Evolutionary conservation across 768 basidiomycete species (phyloP).

Genomic region (Lenzites betulinus): DNA sequence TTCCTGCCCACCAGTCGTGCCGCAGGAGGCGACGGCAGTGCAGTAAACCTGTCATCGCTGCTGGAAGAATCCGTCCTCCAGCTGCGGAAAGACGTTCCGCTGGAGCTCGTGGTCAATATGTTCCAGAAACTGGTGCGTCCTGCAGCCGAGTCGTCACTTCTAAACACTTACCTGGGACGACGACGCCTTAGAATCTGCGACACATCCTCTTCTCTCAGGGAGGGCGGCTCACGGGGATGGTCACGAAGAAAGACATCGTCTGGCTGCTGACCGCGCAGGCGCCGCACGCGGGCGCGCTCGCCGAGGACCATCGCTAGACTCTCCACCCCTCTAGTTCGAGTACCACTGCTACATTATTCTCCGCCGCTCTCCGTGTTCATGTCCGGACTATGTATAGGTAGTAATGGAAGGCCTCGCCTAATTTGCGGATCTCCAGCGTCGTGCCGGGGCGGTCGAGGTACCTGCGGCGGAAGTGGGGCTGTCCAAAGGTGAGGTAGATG

Average conservation of each 20-base stretch:
- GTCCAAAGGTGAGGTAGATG: constrained; percentile 85
- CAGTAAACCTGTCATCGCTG: constrained; percentile 36
- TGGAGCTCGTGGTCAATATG: constrained; percentile 71
- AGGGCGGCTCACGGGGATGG: constrained; percentile 63
- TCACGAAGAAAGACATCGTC: constrained; percentile 70
- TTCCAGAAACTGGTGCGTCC: constrained; percentile 66
- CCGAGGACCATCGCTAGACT: constrained; percentile 13
- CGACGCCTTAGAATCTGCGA: constrained; percentile 54
- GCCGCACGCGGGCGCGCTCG: constrained; percentile 46
- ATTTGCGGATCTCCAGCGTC: constrained; percentile 61
- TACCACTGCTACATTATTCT: neutral
- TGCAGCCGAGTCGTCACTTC: constrained; percentile 6
- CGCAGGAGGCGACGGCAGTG: constrained; percentile 8
- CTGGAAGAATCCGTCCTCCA: constrained; percentile 56
- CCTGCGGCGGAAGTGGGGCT: constrained; percentile 81
- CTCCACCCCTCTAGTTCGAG: neutral
- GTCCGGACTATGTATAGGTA: constrained; percentile 68
- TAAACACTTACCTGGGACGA: neutral
- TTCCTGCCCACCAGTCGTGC: constrained; percentile 19
- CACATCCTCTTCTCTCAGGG: constrained; percentile 66
- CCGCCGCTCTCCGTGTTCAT: neutral
- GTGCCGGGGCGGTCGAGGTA: constrained; percentile 62
- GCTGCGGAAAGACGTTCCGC: constrained; percentile 67
- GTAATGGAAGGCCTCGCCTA: constrained; percentile 85
- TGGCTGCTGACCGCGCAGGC: constrained; percentile 59